Conservation (phyloP, 202 grass and related monocot species). For the Miscanthus sacchariflorus region DNA sequence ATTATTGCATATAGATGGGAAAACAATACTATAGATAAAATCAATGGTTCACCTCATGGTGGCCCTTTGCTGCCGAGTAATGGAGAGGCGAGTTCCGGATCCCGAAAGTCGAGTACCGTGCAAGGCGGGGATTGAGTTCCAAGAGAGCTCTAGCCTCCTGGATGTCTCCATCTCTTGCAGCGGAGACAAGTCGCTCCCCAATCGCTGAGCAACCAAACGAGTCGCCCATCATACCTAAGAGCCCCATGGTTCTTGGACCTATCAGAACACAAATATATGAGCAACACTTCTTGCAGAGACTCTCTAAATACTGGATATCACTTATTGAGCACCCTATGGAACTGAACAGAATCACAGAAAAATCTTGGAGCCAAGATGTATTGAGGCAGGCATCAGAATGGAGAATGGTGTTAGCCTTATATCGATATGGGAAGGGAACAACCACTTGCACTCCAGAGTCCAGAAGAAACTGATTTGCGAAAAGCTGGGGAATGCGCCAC, state of each 20-base stretch:
- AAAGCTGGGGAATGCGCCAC: constrained; percentile 37
- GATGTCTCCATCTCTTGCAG: constrained; percentile 92
- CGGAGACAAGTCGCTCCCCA: constrained; percentile 84
- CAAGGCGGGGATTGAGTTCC: constrained; percentile 90
- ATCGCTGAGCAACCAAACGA: constrained; percentile 93
- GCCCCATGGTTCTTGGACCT: constrained; percentile 66
- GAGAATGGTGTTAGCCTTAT: constrained; percentile 5
- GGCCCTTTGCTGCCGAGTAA: constrained; percentile 92
- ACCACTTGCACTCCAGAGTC: constrained; percentile 36
- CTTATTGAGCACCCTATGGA: constrained; percentile 13
- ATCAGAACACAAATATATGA: constrained; percentile 38
- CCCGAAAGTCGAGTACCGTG: constrained; percentile 83
- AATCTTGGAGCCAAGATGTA: constrained; percentile 22
- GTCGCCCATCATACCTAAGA: constrained; percentile 88
- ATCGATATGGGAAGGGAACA: constrained; percentile 15
- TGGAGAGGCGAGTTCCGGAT: constrained; percentile 95
- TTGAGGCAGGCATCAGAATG: background rate
- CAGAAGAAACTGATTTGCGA: constrained; percentile 38
- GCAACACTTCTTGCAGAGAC: constrained; percentile 24
- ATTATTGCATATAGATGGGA: constrained; percentile 6
- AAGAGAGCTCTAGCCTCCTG: constrained; percentile 93
- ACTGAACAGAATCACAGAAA: background rate
- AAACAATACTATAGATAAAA: constrained; percentile 30
- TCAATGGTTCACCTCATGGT: constrained; percentile 79
- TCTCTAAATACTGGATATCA: constrained; percentile 32